These are phyloP conservation scores for Mortierella sp. DNA, from an alignment of 371 early-diverging fungal species.

Conservation along the genomic window DNA sequence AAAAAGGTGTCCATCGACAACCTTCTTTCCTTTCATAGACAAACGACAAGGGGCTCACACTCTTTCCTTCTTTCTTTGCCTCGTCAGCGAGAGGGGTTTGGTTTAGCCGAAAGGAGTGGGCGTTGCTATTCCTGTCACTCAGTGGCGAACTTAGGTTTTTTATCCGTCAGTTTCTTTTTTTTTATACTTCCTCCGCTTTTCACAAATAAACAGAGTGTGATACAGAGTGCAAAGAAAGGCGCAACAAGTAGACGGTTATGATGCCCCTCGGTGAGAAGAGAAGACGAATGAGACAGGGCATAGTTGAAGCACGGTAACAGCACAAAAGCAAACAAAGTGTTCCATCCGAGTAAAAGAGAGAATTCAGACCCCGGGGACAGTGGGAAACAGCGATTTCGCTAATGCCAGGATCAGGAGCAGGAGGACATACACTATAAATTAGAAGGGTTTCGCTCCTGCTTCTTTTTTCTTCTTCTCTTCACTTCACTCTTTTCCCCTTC, in stretches of 20 bases:
- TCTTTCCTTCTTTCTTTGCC: not conserved
- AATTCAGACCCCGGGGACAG: conserved; percentile 2
- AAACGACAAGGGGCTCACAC: not conserved
- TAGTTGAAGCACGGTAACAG: not conserved
- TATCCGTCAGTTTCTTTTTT: not conserved
- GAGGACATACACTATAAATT: not conserved
- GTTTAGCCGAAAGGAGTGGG: conserved; percentile 6
- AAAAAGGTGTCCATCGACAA: not conserved
- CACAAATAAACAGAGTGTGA: not conserved
- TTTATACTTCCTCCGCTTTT: not conserved
- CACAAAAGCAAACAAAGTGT: too few species aligned
- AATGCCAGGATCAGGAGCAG: not conserved
- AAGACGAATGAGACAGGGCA: not conserved
- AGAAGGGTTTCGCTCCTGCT: not conserved
- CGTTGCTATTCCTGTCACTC: not conserved
- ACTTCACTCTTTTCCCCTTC: not conserved
- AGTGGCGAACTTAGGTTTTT: not conserved
- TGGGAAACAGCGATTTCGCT: not conserved
- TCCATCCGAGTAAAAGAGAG: not conserved
- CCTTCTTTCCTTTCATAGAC: not conserved
- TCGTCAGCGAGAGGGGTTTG: not conserved
- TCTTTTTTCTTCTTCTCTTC: not conserved
- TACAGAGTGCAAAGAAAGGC: not conserved
- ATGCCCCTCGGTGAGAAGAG: not conserved
- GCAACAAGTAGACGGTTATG: too few species aligned